Evolutionary conservation across 208 protist species (phyloP), one percentile per base, ranked within the genome.

Genomic region (Balamuthia mandrillaris): DNA sequence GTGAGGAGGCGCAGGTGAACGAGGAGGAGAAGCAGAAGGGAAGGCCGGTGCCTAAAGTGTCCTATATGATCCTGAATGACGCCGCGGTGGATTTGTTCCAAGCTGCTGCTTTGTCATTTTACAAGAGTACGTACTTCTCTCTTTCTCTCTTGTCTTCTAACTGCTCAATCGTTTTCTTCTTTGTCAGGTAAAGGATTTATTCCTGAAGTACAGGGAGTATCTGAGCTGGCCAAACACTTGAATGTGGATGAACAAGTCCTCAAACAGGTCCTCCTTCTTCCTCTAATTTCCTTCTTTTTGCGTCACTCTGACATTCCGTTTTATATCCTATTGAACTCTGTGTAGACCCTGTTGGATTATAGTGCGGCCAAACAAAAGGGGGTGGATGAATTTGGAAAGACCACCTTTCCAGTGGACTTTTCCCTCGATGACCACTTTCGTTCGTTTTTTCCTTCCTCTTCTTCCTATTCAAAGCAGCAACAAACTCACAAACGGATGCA

Each of bases 381-480:
- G n/a, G 16, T 31, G 0, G 95, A 96, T 78, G 51, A 52, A 3
- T 97, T 96, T 42, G 95, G 94, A 68, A 97, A 96, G 86, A 94
- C 81, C 41, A 85, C 85, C 49, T 89, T 91, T 24, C 88, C 82
- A 16, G 66, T 52, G 24, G n/a, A 18, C 5, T 49, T 75, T 0
- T 49, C 47, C 16, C 16, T 42, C 37, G 82, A 90, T 47, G 72
- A 90, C 44, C 12, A 33, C 3, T 86, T 89, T 51, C 87, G 70
- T 87, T 44, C 16, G 68, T 81, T 7, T 49, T 7, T 83, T 68
- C 51, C 29, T 81, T 72, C 68, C 49, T 49, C n/a, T n/a, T n/a
- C n/a, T n/a, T n/a, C n/a, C n/a, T n/a, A n/a, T n/a, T n/a, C n/a
- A n/a, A n/a, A n/a, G n/a, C n/a, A n/a, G n/a, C n/a, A n/a, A n/a